phyloP scores from a whole-genome alignment of 345 rosid species.

The Acer saccharum region DNA sequence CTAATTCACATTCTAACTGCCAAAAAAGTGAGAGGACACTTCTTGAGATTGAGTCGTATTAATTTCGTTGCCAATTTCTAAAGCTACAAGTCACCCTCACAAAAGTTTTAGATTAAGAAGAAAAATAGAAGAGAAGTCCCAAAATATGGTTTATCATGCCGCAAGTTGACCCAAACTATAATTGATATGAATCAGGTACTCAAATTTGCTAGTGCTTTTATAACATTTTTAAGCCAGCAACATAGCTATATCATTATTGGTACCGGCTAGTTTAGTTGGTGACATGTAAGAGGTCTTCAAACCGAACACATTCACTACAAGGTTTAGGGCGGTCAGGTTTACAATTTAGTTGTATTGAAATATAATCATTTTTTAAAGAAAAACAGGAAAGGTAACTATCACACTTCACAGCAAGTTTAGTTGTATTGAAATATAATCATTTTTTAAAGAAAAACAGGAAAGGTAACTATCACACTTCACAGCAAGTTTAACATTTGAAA shows the following conservation, averaged over 20 bases:
- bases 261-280: background rate
- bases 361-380: background rate
- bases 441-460: background rate
- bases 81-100: background rate
- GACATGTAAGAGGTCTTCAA: background rate
- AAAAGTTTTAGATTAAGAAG: background rate
- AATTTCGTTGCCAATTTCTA: background rate
- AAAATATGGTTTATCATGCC: background rate
- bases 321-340: background rate
- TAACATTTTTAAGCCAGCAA: slow-evolving; percentile 14
- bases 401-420: slow-evolving; percentile 2
- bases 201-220: slow-evolving; percentile 4
- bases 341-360: background rate
- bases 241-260: background rate
- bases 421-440: background rate
- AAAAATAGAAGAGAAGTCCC: background rate
- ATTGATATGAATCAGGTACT: background rate
- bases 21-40: background rate
- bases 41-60: slow-evolving; percentile 10
- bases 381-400: background rate
- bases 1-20: background rate
- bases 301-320: background rate
- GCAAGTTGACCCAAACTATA: background rate
- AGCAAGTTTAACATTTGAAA: slow-evolving; percentile 1
- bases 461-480: background rate